phyloP scores from a whole-genome alignment of 805 yeast species.

The Yamadazyma ubonensis region DNA sequence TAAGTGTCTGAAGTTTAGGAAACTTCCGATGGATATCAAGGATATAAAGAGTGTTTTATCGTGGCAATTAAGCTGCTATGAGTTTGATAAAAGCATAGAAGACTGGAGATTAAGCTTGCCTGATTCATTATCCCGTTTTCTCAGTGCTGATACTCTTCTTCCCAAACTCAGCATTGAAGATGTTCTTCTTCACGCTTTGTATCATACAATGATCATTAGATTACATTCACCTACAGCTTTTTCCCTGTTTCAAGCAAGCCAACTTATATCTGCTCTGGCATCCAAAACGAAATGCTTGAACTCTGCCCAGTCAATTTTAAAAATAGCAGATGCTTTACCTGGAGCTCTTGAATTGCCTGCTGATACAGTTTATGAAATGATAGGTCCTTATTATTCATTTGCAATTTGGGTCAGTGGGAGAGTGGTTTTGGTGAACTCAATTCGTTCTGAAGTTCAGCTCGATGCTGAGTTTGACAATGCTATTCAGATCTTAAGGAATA shows the following conservation, averaged over 20 bases:
- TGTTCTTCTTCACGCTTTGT: constrained; percentile 17
- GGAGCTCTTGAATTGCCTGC: constrained; percentile 7
- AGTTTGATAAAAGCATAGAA: constrained; percentile 16
- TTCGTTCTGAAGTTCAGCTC: constrained; percentile 11
- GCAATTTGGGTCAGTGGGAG: constrained; percentile 20
- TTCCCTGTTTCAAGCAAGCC: constrained; percentile 15
- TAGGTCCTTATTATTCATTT: constrained; percentile 21
- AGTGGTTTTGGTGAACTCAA: constrained; percentile 16
- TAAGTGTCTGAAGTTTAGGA: constrained; percentile 13
- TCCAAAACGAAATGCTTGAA: constrained; percentile 15
- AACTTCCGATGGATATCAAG: constrained; percentile 17
- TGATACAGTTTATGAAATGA: constrained; percentile 12
- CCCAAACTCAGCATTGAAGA: constrained; percentile 8
- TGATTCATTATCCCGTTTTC: constrained; percentile 7
- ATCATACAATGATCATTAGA: constrained; percentile 17
- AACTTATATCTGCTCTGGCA: constrained; percentile 16
- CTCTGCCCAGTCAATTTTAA: constrained; percentile 13
- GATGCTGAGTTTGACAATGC: constrained; percentile 15
- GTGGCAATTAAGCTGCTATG: constrained; percentile 19
- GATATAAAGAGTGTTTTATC: constrained; percentile 16
- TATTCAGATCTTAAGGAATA: constrained; percentile 11
- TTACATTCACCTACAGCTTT: constrained; percentile 18
- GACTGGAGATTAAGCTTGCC: constrained; percentile 17
- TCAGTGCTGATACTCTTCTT: constrained; percentile 7
- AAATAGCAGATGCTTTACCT: constrained; percentile 11